Evolutionary conservation across 441 rosid genomes (phyloP), one percentile per base, ranked within the genome.

Genomic region (Jatropha multifida): DNA sequence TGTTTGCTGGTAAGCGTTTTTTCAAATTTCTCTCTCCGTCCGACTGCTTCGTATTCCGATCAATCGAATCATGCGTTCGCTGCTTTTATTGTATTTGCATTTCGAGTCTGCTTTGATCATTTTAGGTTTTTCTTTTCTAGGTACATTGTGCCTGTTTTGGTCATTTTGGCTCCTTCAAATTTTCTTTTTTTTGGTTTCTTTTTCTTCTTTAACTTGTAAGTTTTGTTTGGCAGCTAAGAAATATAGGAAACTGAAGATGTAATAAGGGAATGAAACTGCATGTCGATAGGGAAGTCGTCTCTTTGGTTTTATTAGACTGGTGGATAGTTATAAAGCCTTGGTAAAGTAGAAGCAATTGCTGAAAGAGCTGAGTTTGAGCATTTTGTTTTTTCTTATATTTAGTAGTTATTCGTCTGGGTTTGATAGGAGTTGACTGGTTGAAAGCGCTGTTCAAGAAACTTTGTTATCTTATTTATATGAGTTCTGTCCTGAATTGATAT

Each of bases 211-310:
- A 32, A 32, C 32, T 32, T 32, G 2, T 42, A 12, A 38, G 5
- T 58, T 76, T 20, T 55, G 67, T 48, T 76, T 55, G 54, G 32
- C 48, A 58, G 17, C 68, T 11, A 23, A 65, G 32, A 60, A 54
- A 55, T n/a, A 37, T 5, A 42, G 49, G 69, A 12, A 41, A 7
- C 3, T 2, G 8, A 41, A 41, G 15, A 20, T 12, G 38, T 23
- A 67, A 5, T 32, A 3, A 54, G 26, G 68, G 40, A 64, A 64
- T 8, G 44, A 17, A 64, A 41, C 26, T 40, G 68, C 68, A 13
- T 63, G 44, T 7, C 10, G 26, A 7, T 40, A 15, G 9, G 15
- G 14, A 48, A 48, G 6, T 64, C 3, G 3, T 14, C 42, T 23
- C 38, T 65, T 37, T 4, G 4, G 67, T 42, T n/a, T 60, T 52